Conservation (phyloP, 116 monocot genomes). For the Phalaenopsis hybrid region DNA sequence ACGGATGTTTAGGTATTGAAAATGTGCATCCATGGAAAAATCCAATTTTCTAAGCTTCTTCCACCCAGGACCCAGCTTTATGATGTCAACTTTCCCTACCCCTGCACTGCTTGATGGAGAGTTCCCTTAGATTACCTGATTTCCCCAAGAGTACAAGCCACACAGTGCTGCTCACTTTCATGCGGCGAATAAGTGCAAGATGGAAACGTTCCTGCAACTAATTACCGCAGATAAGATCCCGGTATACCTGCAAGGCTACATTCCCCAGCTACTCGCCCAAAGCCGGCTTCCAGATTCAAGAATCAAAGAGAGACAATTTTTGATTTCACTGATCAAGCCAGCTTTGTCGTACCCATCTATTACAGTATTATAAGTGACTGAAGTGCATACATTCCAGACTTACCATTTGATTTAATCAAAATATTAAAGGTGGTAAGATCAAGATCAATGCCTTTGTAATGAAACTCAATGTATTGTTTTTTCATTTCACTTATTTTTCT, state of each 20-base stretch:
- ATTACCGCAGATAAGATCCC: slow-evolving; percentile 49
- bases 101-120: slow-evolving; percentile 59
- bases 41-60: slow-evolving; percentile 43
- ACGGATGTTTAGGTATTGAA: slow-evolving; percentile 19
- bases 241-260: slow-evolving; percentile 40
- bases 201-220: slow-evolving; percentile 59
- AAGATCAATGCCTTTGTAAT: slow-evolving; percentile 66
- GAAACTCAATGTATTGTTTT: slow-evolving; percentile 66
- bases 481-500: slow-evolving; percentile 63
- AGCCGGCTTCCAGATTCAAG: slow-evolving; percentile 57
- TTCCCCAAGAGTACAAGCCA: slow-evolving; percentile 71
- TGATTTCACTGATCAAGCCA: slow-evolving; percentile 67
- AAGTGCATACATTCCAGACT: slow-evolving; percentile 34
- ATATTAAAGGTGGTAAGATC: slow-evolving; percentile 83
- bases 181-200: slow-evolving; percentile 44
- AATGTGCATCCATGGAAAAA: slow-evolving; percentile 48
- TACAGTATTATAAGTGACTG: slow-evolving; percentile 74
- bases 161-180: slow-evolving; percentile 48
- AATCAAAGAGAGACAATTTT: slow-evolving; percentile 49
- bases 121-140: slow-evolving; percentile 39
- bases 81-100: slow-evolving; percentile 44
- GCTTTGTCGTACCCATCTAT: slow-evolving; percentile 94
- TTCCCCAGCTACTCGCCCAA: slow-evolving; percentile 56
- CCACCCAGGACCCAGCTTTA: slow-evolving; percentile 60
- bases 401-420: slow-evolving; percentile 82